Base-by-base conservation (phyloP, 2,329 filamentous ascomycete genomes). In the Talaromyces amestolkiae region DNA sequence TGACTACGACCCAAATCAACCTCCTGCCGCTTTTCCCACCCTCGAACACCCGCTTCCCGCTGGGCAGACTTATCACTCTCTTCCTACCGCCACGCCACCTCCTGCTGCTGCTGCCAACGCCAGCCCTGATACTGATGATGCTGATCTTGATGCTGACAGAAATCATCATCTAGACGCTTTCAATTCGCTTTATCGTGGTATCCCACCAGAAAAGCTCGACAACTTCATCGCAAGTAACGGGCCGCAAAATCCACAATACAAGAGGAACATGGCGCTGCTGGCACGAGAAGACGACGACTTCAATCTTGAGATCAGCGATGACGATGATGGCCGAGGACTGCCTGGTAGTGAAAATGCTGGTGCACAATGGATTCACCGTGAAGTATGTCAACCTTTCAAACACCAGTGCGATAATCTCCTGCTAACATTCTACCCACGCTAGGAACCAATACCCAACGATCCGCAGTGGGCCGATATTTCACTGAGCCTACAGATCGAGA, bases 11-110 rank as follows among this genome's bases (percentile, higher is more conserved):
- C 78, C 80, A 10, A 71, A 76, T 51, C 69, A 76, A 17, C 76
- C 75, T 49, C 76, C 79, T 51, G 79, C 79, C 39, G 76, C 74
- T 7, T 82, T 82, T 64, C 80, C 80, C 24, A 80, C 76, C 8
- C 63, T 79, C 19, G 71, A 75, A 33, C 61, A 53, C 8, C 69
- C 71, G 15, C 64, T 62, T 35, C 54, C 56, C 35, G 39, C 37
- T 10, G 17, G 56, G 37, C 39, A 58, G 24, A 35, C 9, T 33
- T 17, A 22, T 63, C 24, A 11, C 54, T 24, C 58, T 62, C 19
- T 9, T 49, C 17, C n/a, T 11, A 13, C 49, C 31, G n/a, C 61
- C 2, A 31, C 49, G 9, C 31, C 39, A 9, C 22, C 19, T 22
- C 17, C 37, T 59, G 35, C 19, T 45, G 56, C 15, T 9, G 51